phyloP scores from a whole-genome alignment of 768 basidiomycete genomes.

The Russula emetica region DNA sequence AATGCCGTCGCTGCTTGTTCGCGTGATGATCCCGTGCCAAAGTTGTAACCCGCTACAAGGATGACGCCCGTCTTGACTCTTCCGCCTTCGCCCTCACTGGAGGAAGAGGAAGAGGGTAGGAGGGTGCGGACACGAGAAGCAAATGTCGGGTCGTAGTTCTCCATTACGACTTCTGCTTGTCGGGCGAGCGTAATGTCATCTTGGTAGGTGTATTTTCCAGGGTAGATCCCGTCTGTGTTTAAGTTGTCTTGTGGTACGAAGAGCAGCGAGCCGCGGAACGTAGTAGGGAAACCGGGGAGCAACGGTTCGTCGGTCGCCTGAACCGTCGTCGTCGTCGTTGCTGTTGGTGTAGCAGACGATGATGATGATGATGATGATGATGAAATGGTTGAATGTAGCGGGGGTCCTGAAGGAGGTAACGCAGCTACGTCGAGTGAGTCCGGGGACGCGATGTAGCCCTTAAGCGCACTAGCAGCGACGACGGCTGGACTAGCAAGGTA shows the following conservation, averaged over 20 bases:
- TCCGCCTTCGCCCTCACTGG: neutral
- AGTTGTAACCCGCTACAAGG: constrained; percentile 93
- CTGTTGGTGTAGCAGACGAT: constrained; percentile 21
- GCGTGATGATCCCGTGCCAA: constrained; percentile 96
- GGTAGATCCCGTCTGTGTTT: constrained; percentile 98
- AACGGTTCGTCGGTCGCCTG: constrained; percentile 50
- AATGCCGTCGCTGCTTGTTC: constrained; percentile 99
- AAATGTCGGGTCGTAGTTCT: constrained; percentile 94
- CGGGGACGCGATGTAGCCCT: constrained; percentile 87
- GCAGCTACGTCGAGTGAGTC: constrained; percentile 52
- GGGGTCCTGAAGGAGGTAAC: constrained; percentile 50
- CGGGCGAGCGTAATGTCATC: constrained; percentile 95
- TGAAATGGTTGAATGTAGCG: constrained; percentile 52
- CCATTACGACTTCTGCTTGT: constrained; percentile 97
- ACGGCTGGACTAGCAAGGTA: constrained; percentile 97
- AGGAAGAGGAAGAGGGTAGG: constrained; percentile 23
- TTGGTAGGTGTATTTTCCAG: constrained; percentile 98
- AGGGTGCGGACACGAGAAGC: constrained; percentile 62
- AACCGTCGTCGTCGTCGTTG: neutral
- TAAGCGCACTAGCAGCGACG: constrained; percentile 92
- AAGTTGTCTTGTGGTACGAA: constrained; percentile 96
- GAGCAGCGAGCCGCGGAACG: constrained; percentile 79
- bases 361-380: constrained; percentile 30
- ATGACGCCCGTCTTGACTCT: constrained; percentile 56
- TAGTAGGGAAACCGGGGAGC: constrained; percentile 74